Base-by-base conservation (phyloP, 257 asterid species). In the Leonotis leonurus region DNA sequence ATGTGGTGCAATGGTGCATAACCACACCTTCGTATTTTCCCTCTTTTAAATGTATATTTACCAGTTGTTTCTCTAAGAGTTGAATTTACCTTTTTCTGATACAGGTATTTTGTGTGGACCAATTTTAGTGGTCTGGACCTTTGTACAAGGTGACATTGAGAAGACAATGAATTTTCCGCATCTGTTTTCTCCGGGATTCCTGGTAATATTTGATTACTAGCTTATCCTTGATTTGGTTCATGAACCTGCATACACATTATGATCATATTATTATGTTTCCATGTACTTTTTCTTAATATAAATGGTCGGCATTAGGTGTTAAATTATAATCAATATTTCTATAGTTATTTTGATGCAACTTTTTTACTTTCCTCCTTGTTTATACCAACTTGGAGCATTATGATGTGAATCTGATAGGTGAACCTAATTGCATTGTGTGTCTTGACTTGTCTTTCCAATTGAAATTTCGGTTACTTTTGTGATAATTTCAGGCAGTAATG, bases 1-100 rank as follows among this genome's bases (percentile, higher is more conserved):
- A 91, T 91, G 96, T 91, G 98, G 98, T 88, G 96, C 85, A 91
- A 85, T 55, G 93, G 98, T 88, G 61, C 41, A 77, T 70, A 27
- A 21, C 35, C 37, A 2, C 8, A 51, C 4, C 26, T 4, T 61
- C 45, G 36, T 30, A 1, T n/a, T 46, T 46, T 58, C 29, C 25
- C 57, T 55, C 54, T 62, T 37, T 54, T 43, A 13, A 37, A 18
- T 24, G 40, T 66, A 13, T 50, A 7, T 60, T 21, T 69, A 20
- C 49, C 16, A 27, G 8, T 5, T 13, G 1, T 33, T 58, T 20
- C 21, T 6, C 12, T 16, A 36, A 56, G 20, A 2, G 18, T 46
- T 29, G 30, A 14, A 9, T 3, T 62, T 10, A 3, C 5, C 44
- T 24, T 18, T 18, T 21, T 49, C 12, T 8, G 17, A 37, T 57